Evolutionary conservation across 2,329 filamentous ascomycete genomes (phyloP).

Genomic region (Curvularia verruculosa): DNA sequence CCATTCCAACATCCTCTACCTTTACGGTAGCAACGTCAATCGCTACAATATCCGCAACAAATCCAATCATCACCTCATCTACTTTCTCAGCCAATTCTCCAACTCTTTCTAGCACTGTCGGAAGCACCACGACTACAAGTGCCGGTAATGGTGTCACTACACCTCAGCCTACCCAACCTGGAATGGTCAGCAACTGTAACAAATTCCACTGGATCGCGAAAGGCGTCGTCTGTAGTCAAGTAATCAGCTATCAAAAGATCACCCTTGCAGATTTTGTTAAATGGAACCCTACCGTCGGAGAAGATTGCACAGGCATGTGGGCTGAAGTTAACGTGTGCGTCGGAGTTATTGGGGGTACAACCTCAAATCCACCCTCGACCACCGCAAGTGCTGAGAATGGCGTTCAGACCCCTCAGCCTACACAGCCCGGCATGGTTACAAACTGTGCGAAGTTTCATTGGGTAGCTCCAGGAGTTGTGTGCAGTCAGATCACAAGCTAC

Average conservation of each 20-base stretch:
- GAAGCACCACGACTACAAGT: neutral
- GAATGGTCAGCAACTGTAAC: conserved; percentile 19
- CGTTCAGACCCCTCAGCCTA: conserved; percentile 12
- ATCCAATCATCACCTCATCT: neutral
- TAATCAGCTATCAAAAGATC: conserved; percentile 8
- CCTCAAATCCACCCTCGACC: neutral
- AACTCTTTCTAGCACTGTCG: neutral
- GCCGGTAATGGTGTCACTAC: conserved; percentile 15
- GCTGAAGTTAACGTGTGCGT: neutral
- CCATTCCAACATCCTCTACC: neutral
- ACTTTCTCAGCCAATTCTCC: neutral
- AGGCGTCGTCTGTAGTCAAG: neutral
- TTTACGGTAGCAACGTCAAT: neutral
- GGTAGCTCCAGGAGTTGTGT: neutral
- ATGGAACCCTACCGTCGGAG: conserved; percentile 13
- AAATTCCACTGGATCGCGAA: conserved; percentile 9
- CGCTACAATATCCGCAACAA: neutral
- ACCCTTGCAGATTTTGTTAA: conserved; percentile 1
- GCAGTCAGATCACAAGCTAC: conserved; percentile 5
- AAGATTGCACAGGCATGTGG: conserved; percentile 3
- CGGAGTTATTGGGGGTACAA: neutral
- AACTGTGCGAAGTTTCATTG: conserved; percentile 19
- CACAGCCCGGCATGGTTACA: conserved; percentile 14
- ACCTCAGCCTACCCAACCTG: conserved; percentile 10
- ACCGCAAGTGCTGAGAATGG: conserved; percentile 8